Conservation (phyloP, 108 stramenopile genomes). For the Schizochytrium sp. region DNA sequence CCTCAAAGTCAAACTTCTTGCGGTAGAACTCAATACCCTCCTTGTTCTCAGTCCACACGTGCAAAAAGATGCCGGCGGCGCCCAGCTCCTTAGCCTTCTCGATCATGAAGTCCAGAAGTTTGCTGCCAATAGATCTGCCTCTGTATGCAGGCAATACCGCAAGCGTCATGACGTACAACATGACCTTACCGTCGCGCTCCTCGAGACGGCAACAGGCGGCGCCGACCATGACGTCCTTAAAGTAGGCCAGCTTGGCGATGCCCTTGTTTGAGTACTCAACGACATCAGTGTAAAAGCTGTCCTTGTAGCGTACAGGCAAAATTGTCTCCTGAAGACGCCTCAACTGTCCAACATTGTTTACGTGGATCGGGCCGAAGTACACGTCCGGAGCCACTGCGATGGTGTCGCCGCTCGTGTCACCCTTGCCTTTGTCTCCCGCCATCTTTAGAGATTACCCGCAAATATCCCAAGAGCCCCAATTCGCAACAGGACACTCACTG, state of each 20-base stretch:
- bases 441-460: too few relatives aligned
- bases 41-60: slow-evolving; percentile 92
- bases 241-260: background rate
- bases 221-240: slow-evolving; percentile 64
- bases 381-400: background rate
- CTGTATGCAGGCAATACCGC: slow-evolving; percentile 93
- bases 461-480: too few relatives aligned
- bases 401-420: background rate
- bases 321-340: background rate
- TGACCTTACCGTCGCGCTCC: slow-evolving; percentile 63
- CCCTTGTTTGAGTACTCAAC: background rate
- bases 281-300: background rate
- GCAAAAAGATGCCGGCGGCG: slow-evolving; percentile 82
- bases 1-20: slow-evolving; percentile 86
- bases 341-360: slow-evolving; percentile 19
- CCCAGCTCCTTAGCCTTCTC: slow-evolving; percentile 65
- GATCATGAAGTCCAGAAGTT: slow-evolving; percentile 85
- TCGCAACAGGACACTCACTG: too few relatives aligned
- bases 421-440: too few relatives aligned
- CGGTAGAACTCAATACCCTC: slow-evolving; percentile 93
- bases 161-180: slow-evolving; percentile 96
- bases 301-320: background rate
- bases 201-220: slow-evolving; percentile 71
- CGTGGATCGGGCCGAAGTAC: background rate
- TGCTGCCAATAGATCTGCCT: slow-evolving; percentile 86